phyloP scores from a whole-genome alignment of 371 early-diverging fungal genomes.

The Zychaea mexicana region DNA sequence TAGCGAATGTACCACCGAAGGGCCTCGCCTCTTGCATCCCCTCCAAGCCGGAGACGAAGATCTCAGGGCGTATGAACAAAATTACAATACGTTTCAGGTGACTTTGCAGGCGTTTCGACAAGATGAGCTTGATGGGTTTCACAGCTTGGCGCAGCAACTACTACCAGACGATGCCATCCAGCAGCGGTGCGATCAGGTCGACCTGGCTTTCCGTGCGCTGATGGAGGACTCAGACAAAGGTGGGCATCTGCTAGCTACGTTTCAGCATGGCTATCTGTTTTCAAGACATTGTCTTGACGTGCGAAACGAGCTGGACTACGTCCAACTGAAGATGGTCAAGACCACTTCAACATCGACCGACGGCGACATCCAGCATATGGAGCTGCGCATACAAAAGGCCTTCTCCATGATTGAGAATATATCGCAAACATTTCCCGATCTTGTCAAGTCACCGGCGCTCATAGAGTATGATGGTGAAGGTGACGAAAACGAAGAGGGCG shows the following conservation, averaged over 20 bases:
- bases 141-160: background rate
- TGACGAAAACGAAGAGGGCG: background rate
- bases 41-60: slow-evolving; percentile 46
- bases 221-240: slow-evolving; percentile 25
- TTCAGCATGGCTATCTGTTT: slow-evolving; percentile 36
- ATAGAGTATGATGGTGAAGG: background rate
- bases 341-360: slow-evolving; percentile 31
- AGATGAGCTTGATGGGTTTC: slow-evolving; percentile 20
- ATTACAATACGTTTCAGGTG: slow-evolving; percentile 35
- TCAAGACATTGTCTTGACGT: slow-evolving; percentile 30
- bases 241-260: slow-evolving; percentile 21
- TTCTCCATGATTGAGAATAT: slow-evolving; percentile 24
- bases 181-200: slow-evolving; percentile 16
- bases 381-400: slow-evolving; percentile 34
- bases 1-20: background rate
- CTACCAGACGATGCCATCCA: slow-evolving; percentile 11
- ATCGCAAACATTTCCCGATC: slow-evolving; percentile 24
- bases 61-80: slow-evolving; percentile 30
- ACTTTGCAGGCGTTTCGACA: slow-evolving; percentile 30
- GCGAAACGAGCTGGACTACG: slow-evolving; percentile 46
- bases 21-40: slow-evolving; percentile 33
- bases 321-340: slow-evolving; percentile 46
- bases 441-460: slow-evolving; percentile 13
- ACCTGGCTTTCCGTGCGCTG: slow-evolving; percentile 18
- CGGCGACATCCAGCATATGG: slow-evolving; percentile 42